phyloP scores from a whole-genome alignment of 306 rosid species.

The Neltuma alba region DNA sequence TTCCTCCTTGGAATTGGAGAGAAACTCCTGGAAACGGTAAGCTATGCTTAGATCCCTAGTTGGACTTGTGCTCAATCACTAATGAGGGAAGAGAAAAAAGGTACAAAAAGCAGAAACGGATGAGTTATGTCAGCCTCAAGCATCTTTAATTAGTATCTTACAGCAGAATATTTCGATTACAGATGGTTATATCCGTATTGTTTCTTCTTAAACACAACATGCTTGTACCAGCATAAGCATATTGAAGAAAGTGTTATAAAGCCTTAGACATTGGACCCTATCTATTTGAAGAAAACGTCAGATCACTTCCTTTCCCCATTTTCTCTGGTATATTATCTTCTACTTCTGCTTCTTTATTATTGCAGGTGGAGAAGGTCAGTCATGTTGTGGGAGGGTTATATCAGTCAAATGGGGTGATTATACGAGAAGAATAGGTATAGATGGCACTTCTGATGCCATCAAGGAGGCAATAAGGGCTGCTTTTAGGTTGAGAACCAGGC shows the following conservation, averaged over 20 bases:
- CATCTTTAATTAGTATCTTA: background rate
- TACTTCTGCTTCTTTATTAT: constrained; percentile 20
- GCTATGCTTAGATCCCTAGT: constrained; percentile 21
- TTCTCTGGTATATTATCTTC: constrained; percentile 19
- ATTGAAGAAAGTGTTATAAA: constrained; percentile 3
- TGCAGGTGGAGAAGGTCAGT: constrained; percentile 80
- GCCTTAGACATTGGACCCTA: background rate
- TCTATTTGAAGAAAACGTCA: background rate
- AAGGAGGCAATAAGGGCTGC: constrained; percentile 91
- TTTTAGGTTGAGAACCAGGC: constrained; percentile 89
- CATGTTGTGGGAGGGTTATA: constrained; percentile 89
- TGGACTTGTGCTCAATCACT: constrained; percentile 11
- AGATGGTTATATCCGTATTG: background rate
- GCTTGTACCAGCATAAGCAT: background rate
- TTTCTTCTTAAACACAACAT: constrained; percentile 21
- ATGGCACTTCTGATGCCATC: constrained; percentile 89
- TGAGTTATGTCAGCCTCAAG: background rate
- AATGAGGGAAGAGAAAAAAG: background rate
- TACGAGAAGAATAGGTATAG: constrained; percentile 89
- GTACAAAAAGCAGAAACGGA: no score
- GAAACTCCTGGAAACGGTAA: constrained; percentile 92
- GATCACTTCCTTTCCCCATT: background rate
- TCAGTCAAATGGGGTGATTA: constrained; percentile 92
- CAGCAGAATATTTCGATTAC: background rate
- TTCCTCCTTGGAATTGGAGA: constrained; percentile 99